Conservation (phyloP, 2,329 filamentous ascomycete genomes). For the Verticillium nonalfalfae region DNA sequence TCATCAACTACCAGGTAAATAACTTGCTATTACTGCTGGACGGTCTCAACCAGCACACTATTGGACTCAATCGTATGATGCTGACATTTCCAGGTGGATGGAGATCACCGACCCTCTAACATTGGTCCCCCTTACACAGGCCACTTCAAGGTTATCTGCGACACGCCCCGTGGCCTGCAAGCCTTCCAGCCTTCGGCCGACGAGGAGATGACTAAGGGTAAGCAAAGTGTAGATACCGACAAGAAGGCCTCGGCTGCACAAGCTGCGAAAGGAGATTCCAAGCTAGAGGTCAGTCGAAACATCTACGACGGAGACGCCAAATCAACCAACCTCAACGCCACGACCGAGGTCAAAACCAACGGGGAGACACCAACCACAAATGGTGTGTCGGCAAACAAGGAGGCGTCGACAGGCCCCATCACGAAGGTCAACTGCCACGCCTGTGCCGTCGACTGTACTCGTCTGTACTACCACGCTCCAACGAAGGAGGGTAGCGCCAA, state of each 20-base stretch:
- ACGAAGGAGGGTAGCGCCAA: conserved; percentile 55
- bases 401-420: conserved; percentile 59
- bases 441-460: conserved; percentile 83
- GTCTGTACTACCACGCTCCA: conserved; percentile 53
- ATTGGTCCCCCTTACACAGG: conserved; percentile 96
- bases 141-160: conserved; percentile 92
- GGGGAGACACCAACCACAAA: conserved; percentile 66
- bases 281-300: conserved; percentile 89
- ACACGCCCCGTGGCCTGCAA: conserved; percentile 90
- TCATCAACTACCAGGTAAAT: conserved; percentile 95
- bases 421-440: conserved; percentile 77
- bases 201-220: conserved; percentile 57
- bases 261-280: conserved; percentile 57
- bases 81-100: conserved; percentile 66
- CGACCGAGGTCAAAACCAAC: conserved; percentile 63
- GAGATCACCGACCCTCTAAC: conserved; percentile 88
- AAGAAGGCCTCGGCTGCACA: conserved; percentile 40
- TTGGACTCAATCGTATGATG: neutral
- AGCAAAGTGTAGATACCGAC: conserved; percentile 64
- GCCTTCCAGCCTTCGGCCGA: conserved; percentile 89
- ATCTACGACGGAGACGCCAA: conserved; percentile 92
- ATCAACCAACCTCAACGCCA: conserved; percentile 57
- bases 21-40: neutral
- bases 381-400: conserved; percentile 52
- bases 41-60: neutral